phyloP scores from a whole-genome alignment of 768 basidiomycete species.

The Pleurotus cornucopiae region DNA sequence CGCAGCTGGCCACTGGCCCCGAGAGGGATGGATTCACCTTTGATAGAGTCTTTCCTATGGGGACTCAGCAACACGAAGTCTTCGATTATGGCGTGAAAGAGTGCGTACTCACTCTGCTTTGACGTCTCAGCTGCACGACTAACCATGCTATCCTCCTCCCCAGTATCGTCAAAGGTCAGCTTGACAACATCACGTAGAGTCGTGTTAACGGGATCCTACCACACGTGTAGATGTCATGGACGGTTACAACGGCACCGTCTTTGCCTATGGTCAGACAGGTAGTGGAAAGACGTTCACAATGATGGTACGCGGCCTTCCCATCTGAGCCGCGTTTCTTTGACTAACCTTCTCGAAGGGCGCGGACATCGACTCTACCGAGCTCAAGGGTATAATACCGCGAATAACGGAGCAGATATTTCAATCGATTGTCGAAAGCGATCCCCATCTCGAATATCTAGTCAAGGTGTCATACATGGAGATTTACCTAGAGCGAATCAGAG shows the following conservation, averaged over 20 bases:
- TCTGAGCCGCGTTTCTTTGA: constrained; percentile 8
- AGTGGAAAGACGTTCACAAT: constrained; percentile 95
- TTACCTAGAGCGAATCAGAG: constrained; percentile 93
- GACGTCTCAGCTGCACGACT: neutral
- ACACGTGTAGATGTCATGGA: constrained; percentile 80
- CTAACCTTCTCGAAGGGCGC: constrained; percentile 61
- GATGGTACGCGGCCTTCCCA: constrained; percentile 62
- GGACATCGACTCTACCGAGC: constrained; percentile 90
- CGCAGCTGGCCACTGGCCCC: constrained; percentile 68
- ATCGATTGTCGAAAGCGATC: constrained; percentile 92
- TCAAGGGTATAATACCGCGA: constrained; percentile 95
- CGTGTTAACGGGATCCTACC: neutral
- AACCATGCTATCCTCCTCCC: neutral
- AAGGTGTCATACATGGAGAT: constrained; percentile 99
- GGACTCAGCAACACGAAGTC: constrained; percentile 86
- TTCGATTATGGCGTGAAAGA: constrained; percentile 99
- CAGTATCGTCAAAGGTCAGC: constrained; percentile 85
- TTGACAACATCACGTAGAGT: neutral
- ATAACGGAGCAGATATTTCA: constrained; percentile 99
- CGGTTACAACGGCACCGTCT: constrained; percentile 97
- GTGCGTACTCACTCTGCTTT: constrained; percentile 40
- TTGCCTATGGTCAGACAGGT: constrained; percentile 85
- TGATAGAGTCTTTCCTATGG: constrained; percentile 93
- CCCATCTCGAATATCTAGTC: constrained; percentile 95
- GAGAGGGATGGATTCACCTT: constrained; percentile 98